A percentile compares a stretch with the other conserved stretches of the same genome.
Conservation (phyloP, 2,329 filamentous ascomycete genomes). For the Exophiala oligosperma region DNA sequence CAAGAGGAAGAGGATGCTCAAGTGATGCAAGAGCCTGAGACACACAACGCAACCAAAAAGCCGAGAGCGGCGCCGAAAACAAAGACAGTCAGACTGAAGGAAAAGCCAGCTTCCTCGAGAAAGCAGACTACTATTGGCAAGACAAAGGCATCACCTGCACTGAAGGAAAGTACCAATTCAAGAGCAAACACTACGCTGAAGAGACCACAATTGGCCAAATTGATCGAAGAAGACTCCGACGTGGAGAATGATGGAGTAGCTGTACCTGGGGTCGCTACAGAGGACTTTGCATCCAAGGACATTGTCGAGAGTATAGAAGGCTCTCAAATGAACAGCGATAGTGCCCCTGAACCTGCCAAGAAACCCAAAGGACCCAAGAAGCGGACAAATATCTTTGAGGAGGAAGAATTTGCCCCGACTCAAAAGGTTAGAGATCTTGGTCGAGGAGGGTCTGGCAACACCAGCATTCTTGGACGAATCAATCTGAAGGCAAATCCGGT, state of each 20-base stretch:
- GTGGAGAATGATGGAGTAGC: constrained; percentile 12
- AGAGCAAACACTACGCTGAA: constrained; percentile 37
- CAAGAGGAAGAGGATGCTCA: constrained; percentile 33
- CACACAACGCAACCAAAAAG: constrained; percentile 2
- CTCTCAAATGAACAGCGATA: constrained; percentile 26
- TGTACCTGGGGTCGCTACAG: neutral
- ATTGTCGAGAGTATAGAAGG: constrained; percentile 4
- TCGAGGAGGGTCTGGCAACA: constrained; percentile 13
- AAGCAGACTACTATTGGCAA: neutral
- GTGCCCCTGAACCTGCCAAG: constrained; percentile 47
- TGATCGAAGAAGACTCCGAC: constrained; percentile 30
- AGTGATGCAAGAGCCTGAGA: constrained; percentile 20
- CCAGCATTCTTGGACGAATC: constrained; percentile 26
- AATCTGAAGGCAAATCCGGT: constrained; percentile 23
- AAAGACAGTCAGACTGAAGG: constrained; percentile 10
- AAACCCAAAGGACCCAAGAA: constrained; percentile 69
- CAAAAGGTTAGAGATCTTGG: constrained; percentile 35
- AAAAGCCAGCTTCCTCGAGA: constrained; percentile 7
- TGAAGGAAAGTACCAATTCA: constrained; percentile 43
- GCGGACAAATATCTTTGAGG: constrained; percentile 67
- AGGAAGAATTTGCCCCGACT: constrained; percentile 60
- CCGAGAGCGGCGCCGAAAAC: neutral
- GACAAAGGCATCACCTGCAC: constrained; percentile 9
- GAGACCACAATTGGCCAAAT: constrained; percentile 29
- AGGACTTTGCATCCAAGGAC: constrained; percentile 16